A percentile compares a stretch with the other conserved stretches of the same genome.
Evolutionary conservation across 805 yeast species (phyloP).

Genomic region (Kuraishia capsulata): DNA sequence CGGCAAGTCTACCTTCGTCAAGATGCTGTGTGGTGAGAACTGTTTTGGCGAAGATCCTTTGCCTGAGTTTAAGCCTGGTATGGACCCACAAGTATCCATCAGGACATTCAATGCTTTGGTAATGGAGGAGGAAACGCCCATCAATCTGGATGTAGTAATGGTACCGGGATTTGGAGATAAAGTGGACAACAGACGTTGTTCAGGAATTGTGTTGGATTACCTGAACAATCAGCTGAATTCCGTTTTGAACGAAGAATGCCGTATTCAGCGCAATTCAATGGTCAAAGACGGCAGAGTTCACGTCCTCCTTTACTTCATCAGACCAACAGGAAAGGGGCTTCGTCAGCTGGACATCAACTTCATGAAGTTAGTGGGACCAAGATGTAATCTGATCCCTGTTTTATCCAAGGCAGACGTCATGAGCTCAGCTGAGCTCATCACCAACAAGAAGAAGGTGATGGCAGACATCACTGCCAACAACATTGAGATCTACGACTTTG

Average conservation of each 20-base stretch:
- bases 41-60: slow-evolving; percentile 30
- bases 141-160: slow-evolving; percentile 52
- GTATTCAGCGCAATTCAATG: slow-evolving; percentile 29
- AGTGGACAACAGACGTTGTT: slow-evolving; percentile 52
- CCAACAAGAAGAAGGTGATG: slow-evolving; percentile 36
- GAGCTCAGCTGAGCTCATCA: slow-evolving; percentile 38
- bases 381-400: slow-evolving; percentile 78
- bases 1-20: slow-evolving; percentile 72
- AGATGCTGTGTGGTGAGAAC: slow-evolving; percentile 60
- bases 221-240: slow-evolving; percentile 70
- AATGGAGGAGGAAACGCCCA: slow-evolving; percentile 43
- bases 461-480: slow-evolving; percentile 24
- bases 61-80: slow-evolving; percentile 21
- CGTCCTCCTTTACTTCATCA: slow-evolving; percentile 74
- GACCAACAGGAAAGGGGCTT: slow-evolving; percentile 59
- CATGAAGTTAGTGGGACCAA: slow-evolving; percentile 54
- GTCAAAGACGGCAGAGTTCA: slow-evolving; percentile 68
- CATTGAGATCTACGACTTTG: slow-evolving; percentile 20
- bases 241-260: slow-evolving; percentile 70
- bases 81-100: slow-evolving; percentile 24
- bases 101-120: slow-evolving; percentile 31
- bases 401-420: slow-evolving; percentile 73
- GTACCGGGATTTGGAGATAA: slow-evolving; percentile 71
- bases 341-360: slow-evolving; percentile 62
- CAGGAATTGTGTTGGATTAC: slow-evolving; percentile 52